phyloP scores from a whole-genome alignment of 1,284 basidiomycete genomes.

The Somion occarium region DNA sequence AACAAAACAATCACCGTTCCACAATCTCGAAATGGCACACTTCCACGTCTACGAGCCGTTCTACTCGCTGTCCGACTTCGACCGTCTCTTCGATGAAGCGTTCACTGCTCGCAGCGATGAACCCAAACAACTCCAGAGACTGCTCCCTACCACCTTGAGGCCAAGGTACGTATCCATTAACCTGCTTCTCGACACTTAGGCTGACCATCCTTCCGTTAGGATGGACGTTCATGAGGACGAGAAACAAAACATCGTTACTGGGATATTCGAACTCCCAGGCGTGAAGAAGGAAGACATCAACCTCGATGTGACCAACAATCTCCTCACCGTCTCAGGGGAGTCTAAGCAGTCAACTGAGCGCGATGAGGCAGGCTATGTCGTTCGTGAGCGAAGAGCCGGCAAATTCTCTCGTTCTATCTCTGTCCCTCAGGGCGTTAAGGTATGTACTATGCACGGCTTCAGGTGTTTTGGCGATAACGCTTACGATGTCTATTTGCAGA shows the following conservation, averaged over 20 bases:
- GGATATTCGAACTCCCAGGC: slow-evolving; percentile 45
- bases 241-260: slow-evolving; percentile 37
- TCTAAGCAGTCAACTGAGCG: slow-evolving; percentile 22
- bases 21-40: background rate
- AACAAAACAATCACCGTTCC: background rate
- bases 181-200: background rate
- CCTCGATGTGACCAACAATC: slow-evolving; percentile 38
- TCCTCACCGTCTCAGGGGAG: slow-evolving; percentile 41
- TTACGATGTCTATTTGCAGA: slow-evolving; percentile 10
- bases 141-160: slow-evolving; percentile 11
- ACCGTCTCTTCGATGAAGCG: slow-evolving; percentile 45
- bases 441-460: slow-evolving; percentile 13
- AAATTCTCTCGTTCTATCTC: slow-evolving; percentile 38
- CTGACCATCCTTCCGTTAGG: slow-evolving; percentile 22
- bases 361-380: slow-evolving; percentile 36
- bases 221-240: slow-evolving; percentile 43
- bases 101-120: slow-evolving; percentile 20
- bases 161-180: slow-evolving; percentile 26
- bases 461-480: background rate
- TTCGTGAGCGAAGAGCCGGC: slow-evolving; percentile 42
- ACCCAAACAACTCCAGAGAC: slow-evolving; percentile 8
- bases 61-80: slow-evolving; percentile 40
- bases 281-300: slow-evolving; percentile 36
- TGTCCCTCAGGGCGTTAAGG: slow-evolving; percentile 42
- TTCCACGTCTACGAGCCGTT: slow-evolving; percentile 39